Evolutionary conservation across 257 asterid species (phyloP).

Genomic region (Penstemon eatonii): DNA sequence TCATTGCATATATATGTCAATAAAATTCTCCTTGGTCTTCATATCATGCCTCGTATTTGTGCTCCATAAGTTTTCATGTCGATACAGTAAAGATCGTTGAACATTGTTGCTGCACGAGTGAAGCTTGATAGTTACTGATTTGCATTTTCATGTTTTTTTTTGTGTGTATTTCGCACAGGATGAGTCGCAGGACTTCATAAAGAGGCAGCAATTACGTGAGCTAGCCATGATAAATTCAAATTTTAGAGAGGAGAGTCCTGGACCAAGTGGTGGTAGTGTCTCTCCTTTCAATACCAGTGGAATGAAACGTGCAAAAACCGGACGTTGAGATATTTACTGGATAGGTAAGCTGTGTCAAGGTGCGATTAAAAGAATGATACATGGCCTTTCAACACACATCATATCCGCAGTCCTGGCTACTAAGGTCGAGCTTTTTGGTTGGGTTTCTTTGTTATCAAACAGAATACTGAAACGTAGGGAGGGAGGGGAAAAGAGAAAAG

Average conservation of each 20-base stretch:
- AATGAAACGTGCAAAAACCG: slow-evolving; percentile 97
- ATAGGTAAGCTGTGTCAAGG: slow-evolving; percentile 19
- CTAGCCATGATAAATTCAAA: slow-evolving; percentile 90
- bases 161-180: slow-evolving; percentile 46
- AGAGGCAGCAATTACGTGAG: slow-evolving; percentile 95
- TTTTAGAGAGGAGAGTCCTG: slow-evolving; percentile 95
- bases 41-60: neutral
- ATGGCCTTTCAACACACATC: slow-evolving; percentile 20
- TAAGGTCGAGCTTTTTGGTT: slow-evolving; percentile 25
- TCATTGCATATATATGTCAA: too few relatives aligned
- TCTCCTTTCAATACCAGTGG: slow-evolving; percentile 91
- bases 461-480: slow-evolving; percentile 29
- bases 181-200: slow-evolving; percentile 89
- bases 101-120: neutral
- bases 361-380: slow-evolving; percentile 27
- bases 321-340: slow-evolving; percentile 46
- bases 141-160: neutral
- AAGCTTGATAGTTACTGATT: neutral
- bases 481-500: neutral
- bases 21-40: neutral
- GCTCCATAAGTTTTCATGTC: too few relatives aligned
- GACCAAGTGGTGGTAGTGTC: slow-evolving; percentile 94
- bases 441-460: slow-evolving; percentile 37
- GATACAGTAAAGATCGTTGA: neutral
- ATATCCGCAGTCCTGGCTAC: slow-evolving; percentile 21